These are phyloP conservation scores for Acacia pycnantha DNA, from an alignment of 331 rosid species.

Conservation along the genomic window DNA sequence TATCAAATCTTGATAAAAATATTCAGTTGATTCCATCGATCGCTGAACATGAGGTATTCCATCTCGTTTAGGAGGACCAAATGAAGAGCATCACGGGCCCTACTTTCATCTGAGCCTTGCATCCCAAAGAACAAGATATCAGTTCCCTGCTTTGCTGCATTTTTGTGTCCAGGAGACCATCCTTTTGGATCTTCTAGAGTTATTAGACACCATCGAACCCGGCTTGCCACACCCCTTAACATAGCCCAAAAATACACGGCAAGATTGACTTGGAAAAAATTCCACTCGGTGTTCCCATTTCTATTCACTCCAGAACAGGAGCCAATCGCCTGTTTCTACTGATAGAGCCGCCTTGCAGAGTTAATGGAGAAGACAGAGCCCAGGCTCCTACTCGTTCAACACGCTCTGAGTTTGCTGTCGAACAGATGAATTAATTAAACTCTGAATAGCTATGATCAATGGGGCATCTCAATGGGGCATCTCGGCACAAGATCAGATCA, in stretches of 20 bases:
- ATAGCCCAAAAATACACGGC: slow-evolving; percentile 77
- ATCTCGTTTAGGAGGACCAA: too few species aligned
- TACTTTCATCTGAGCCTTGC: too few species aligned
- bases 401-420: slow-evolving; percentile 29
- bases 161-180: slow-evolving; percentile 64
- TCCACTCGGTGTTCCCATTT: slow-evolving; percentile 70
- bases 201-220: slow-evolving; percentile 84
- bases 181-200: slow-evolving; percentile 95
- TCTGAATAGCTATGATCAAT: too few species aligned
- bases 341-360: slow-evolving; percentile 75
- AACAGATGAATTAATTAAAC: too few species aligned
- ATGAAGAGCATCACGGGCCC: too few species aligned
- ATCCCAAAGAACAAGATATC: too few species aligned
- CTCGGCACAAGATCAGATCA: too few species aligned
- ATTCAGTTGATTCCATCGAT: too few species aligned
- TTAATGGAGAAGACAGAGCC: slow-evolving; percentile 71
- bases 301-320: slow-evolving; percentile 50
- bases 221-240: slow-evolving; percentile 97
- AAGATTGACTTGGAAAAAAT: slow-evolving; percentile 72
- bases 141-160: too few species aligned
- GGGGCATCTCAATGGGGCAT: too few species aligned
- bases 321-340: slow-evolving; percentile 62
- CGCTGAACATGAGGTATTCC: too few species aligned
- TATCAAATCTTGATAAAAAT: slow-evolving; percentile 23
- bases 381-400: slow-evolving; percentile 57